Percentiles rank a stretch among this genome's conserved stretches.
These are phyloP conservation scores for Raphanus raphanistrum DNA, from an alignment of 345 rosid species.

Conservation along the genomic window DNA sequence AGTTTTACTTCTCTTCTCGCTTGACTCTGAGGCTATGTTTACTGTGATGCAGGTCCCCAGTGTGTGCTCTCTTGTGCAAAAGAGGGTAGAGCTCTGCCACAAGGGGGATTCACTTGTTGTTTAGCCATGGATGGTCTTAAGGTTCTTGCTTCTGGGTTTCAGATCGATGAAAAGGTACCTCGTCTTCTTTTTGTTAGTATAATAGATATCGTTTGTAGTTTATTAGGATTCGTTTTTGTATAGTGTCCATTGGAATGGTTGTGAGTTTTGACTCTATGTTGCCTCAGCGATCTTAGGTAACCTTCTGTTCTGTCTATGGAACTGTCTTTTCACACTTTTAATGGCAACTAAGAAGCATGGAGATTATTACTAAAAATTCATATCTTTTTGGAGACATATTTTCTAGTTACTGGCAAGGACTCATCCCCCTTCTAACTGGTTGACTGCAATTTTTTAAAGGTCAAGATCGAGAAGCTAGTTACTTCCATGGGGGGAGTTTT, in stretches of 20 bases:
- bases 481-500: slow-evolving; percentile 81
- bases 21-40: slow-evolving; percentile 3
- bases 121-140: slow-evolving; percentile 92
- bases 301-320: not conserved
- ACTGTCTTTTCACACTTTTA: not conserved
- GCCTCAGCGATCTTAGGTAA: not conserved
- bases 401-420: not conserved
- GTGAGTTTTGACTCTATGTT: not conserved
- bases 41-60: slow-evolving; percentile 65
- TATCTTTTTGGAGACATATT: not conserved
- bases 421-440: slow-evolving; percentile 12
- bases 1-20: not conserved
- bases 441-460: slow-evolving; percentile 50
- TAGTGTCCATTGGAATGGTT: not conserved
- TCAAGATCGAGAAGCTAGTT: slow-evolving; percentile 70
- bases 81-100: slow-evolving; percentile 73
- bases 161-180: slow-evolving; percentile 76
- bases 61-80: slow-evolving; percentile 88
- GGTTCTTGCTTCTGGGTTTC: slow-evolving; percentile 88
- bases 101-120: slow-evolving; percentile 80
- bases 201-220: not conserved
- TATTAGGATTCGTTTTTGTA: not conserved
- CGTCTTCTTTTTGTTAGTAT: not conserved
- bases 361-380: not conserved
- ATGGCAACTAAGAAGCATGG: slow-evolving; percentile 2